Base-by-base conservation (phyloP, 306 rosid species). In the Rosa rugosa region DNA sequence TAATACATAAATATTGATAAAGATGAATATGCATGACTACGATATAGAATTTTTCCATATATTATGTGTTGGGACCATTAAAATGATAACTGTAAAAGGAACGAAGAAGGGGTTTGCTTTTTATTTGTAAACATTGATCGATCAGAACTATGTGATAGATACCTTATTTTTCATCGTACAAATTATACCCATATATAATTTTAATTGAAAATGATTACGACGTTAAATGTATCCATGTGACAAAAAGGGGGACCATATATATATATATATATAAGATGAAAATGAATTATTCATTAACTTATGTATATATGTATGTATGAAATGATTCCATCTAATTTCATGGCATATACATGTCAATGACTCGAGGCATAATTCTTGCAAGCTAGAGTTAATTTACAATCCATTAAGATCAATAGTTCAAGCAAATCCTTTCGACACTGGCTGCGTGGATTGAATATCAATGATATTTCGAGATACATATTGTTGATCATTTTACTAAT, bases 11-110 rank as follows among this genome's bases (percentile, higher is more conserved):
- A 59, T n/a, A 57, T 23, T 51, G 59, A 51, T 67, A 41, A 25
- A 70, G 14, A 71, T 31, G 54, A 47, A 3, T 5, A 71, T 49
- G n/a, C n/a, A 25, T 18, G 75, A 49, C 25, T 31, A 17, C 17
- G 60, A 47, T 56, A 27, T 71, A 47, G 14, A 27, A 49, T 25
- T 71, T 17, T 25, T 46, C 40, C 49, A 11, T 36, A 31, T 13
- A 22, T 50, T 34, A 2, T 53, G 3, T 73, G 38, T 54, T 71
- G 25, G 78, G 78, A 75, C 78, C 78, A 75, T 72, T 8, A 41
- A 27, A 71, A 25, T 27, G 46, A 18, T 68, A 41, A 41, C 23
- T 49, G 3, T 49, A 44, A 27, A 27, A 42, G 49, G 34, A 20
- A 17, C 12, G 36, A 36, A 7, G 71, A 12, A 42, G 42, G 59